Evolutionary conservation across 768 basidiomycete genomes (phyloP).

Genomic region (Lentinula sp.): DNA sequence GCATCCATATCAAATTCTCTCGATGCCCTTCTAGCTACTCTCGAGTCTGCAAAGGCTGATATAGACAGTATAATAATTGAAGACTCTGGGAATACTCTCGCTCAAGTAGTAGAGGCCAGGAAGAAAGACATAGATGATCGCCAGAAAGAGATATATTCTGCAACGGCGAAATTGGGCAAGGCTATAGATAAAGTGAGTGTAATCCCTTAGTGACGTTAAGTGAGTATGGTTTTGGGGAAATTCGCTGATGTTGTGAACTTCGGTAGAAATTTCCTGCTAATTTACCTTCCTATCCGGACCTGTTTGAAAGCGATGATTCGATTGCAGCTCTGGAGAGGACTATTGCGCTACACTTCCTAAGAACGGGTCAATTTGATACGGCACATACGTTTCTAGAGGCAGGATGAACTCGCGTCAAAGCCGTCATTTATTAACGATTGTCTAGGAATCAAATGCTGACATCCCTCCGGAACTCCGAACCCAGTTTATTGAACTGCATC

Average conservation of each 20-base stretch:
- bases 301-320: constrained; percentile 60
- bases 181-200: constrained; percentile 77
- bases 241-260: background rate
- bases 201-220: background rate
- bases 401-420: constrained; percentile 13
- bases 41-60: constrained; percentile 53
- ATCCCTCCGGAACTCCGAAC: constrained; percentile 43
- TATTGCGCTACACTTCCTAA: constrained; percentile 70
- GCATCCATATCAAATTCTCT: constrained; percentile 55
- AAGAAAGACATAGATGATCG: constrained; percentile 86
- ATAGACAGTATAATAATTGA: constrained; percentile 41
- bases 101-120: constrained; percentile 54
- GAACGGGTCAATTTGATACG: constrained; percentile 76
- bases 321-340: constrained; percentile 59
- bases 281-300: constrained; percentile 59
- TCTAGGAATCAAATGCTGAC: constrained; percentile 62
- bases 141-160: constrained; percentile 83
- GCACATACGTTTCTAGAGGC: constrained; percentile 75
- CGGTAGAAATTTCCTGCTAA: constrained; percentile 53
- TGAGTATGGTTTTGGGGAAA: background rate
- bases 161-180: constrained; percentile 76
- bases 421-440: constrained; percentile 6
- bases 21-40: constrained; percentile 52
- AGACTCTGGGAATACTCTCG: constrained; percentile 43
- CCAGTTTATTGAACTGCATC: constrained; percentile 66